A percentile compares a stretch with the other conserved stretches of the same genome.
phyloP scores from a whole-genome alignment of 345 rosid species.

The Lepidium didymum region DNA sequence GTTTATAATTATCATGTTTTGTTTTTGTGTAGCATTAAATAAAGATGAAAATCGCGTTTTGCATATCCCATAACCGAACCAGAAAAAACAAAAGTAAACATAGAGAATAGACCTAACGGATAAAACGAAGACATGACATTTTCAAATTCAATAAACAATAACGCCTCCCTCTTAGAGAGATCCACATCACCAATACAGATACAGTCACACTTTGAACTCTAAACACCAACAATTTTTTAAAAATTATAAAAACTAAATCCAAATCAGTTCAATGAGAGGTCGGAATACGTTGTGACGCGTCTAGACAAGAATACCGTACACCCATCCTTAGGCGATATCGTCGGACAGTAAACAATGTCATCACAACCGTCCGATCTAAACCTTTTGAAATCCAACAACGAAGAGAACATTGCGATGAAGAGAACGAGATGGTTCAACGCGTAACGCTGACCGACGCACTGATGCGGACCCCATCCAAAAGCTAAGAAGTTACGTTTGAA shows the following conservation, averaged over 20 bases:
- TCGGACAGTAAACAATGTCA: slow-evolving; percentile 63
- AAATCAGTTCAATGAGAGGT: slow-evolving; percentile 21
- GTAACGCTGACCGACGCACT: slow-evolving; percentile 87
- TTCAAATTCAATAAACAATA: neutral
- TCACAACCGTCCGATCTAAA: slow-evolving; percentile 55
- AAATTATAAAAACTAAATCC: neutral
- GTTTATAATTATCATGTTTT: no score
- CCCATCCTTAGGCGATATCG: slow-evolving; percentile 78
- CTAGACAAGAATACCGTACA: slow-evolving; percentile 48
- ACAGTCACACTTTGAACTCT: neutral
- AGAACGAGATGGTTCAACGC: slow-evolving; percentile 74
- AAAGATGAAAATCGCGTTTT: no score
- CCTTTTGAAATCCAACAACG: slow-evolving; percentile 55
- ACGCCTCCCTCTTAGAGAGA: neutral
- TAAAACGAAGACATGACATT: neutral
- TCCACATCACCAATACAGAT: neutral
- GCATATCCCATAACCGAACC: no score
- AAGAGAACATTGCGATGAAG: slow-evolving; percentile 62
- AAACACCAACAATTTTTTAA: neutral
- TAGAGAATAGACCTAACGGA: neutral
- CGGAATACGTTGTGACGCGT: slow-evolving; percentile 41
- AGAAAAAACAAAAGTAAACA: neutral
- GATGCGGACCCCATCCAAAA: slow-evolving; percentile 87
- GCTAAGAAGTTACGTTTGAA: slow-evolving; percentile 55
- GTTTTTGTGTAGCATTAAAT: no score